These are phyloP conservation scores for Colletotrichum shisoi DNA, from an alignment of 2,329 filamentous ascomycete genomes.

Conservation along the genomic window DNA sequence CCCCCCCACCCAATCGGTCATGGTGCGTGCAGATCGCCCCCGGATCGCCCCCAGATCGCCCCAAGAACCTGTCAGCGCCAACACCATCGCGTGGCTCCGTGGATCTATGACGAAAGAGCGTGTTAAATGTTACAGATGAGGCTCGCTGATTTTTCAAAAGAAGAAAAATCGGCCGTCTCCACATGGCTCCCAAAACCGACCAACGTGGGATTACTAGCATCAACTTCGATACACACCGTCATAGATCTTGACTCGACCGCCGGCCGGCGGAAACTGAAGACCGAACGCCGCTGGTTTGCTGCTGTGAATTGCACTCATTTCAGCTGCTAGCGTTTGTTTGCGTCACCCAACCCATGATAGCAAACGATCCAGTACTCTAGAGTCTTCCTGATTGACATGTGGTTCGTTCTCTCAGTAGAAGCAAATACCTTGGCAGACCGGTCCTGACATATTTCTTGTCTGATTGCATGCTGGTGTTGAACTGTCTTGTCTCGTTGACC, in stretches of 20 bases:
- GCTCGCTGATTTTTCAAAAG: slow-evolving; percentile 1
- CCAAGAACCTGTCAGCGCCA: slow-evolving; percentile 10
- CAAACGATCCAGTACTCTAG: not conserved
- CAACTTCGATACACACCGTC: slow-evolving; percentile 20
- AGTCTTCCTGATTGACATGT: not conserved
- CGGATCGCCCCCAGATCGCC: no score
- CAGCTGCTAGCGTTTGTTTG: slow-evolving; percentile 1
- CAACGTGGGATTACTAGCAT: slow-evolving; percentile 1
- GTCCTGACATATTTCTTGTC: no score
- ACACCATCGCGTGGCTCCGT: slow-evolving; percentile 21
- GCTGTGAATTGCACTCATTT: not conserved
- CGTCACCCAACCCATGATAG: not conserved
- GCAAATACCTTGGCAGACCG: not conserved
- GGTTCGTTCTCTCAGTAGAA: not conserved
- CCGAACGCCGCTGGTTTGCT: slow-evolving; percentile 6
- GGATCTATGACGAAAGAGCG: slow-evolving; percentile 37
- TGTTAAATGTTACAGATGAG: slow-evolving; percentile 14
- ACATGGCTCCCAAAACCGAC: slow-evolving; percentile 22
- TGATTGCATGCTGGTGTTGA: not conserved
- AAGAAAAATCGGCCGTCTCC: slow-evolving; percentile 6
- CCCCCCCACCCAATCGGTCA: slow-evolving; percentile 28
- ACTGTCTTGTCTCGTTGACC: not conserved
- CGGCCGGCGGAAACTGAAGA: slow-evolving; percentile 6
- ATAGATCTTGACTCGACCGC: slow-evolving; percentile 22
- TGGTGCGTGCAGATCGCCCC: slow-evolving; percentile 11